Conservation (phyloP, 352 stramenopile genomes). For the Phytophthora ohioensis region DNA sequence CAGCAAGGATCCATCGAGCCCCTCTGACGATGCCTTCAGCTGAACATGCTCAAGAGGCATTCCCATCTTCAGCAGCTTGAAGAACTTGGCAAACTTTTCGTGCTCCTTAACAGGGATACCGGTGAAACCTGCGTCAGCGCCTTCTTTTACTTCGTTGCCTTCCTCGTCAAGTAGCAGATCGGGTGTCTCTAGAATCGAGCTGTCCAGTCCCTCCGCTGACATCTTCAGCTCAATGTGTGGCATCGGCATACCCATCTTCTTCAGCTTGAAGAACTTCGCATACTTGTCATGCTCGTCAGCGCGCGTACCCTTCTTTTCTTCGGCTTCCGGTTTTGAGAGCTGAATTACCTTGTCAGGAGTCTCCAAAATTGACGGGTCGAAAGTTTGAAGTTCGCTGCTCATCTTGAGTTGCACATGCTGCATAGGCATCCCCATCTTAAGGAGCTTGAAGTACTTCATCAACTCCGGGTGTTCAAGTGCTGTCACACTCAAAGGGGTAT, state of each 20-base stretch:
- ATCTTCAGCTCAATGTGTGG: conserved; percentile 95
- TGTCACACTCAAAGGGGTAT: conserved; percentile 40
- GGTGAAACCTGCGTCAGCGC: conserved; percentile 26
- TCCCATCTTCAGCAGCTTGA: conserved; percentile 94
- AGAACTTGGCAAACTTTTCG: conserved; percentile 93
- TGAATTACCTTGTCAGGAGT: conserved; percentile 89
- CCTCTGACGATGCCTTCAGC: conserved; percentile 82
- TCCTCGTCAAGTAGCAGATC: conserved; percentile 71
- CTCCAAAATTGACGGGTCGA: conserved; percentile 71
- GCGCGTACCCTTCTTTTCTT: conserved; percentile 53
- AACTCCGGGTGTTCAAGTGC: conserved; percentile 75
- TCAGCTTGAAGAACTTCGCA: conserved; percentile 96
- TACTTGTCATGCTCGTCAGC: conserved; percentile 79
- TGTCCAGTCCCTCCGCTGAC: conserved; percentile 92
- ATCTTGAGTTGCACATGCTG: conserved; percentile 77
- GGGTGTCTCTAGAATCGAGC: conserved; percentile 81
- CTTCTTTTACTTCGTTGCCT: conserved; percentile 63
- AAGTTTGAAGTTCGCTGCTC: conserved; percentile 62
- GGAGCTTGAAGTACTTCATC: conserved; percentile 83
- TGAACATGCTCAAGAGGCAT: conserved; percentile 91
- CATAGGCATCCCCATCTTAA: conserved; percentile 83
- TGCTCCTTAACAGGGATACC: conserved; percentile 87
- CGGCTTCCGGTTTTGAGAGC: conserved; percentile 72
- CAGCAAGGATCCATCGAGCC: conserved; percentile 59
- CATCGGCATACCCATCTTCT: conserved; percentile 95